Percentiles rank a stretch among this genome's conserved stretches.
phyloP scores from a whole-genome alignment of 2,329 filamentous ascomycete genomes.

The Phoma sp. region DNA sequence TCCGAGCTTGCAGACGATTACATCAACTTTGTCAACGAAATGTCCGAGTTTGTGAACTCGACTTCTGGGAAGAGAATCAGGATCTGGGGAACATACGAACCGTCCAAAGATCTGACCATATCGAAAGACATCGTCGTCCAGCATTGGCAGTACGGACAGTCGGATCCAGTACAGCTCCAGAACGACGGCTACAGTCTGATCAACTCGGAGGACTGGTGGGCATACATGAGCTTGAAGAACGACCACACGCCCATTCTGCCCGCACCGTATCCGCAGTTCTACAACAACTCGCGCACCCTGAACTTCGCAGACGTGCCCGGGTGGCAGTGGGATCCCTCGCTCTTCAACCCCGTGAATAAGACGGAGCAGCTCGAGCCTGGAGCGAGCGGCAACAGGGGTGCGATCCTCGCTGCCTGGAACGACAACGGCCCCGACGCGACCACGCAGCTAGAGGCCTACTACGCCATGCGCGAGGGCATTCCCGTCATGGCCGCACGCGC shows the following conservation, averaged over 20 bases:
- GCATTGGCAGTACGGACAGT: constrained; percentile 59
- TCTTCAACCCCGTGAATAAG: constrained; percentile 54
- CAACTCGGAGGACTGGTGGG: constrained; percentile 61
- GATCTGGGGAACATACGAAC: constrained; percentile 54
- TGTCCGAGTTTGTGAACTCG: constrained; percentile 40
- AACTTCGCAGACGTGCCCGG: constrained; percentile 52
- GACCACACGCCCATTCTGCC: constrained; percentile 57
- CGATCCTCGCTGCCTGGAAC: constrained; percentile 55
- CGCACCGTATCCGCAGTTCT: constrained; percentile 56
- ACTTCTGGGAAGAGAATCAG: constrained; percentile 42
- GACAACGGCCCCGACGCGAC: constrained; percentile 58
- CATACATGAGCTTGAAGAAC: constrained; percentile 63
- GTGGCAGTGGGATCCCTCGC: constrained; percentile 56
- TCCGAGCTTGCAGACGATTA: constrained; percentile 44
- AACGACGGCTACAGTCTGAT: constrained; percentile 49
- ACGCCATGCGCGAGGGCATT: constrained; percentile 55
- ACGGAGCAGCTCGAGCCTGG: constrained; percentile 47
- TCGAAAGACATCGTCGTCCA: constrained; percentile 52
- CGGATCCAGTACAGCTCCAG: constrained; percentile 53
- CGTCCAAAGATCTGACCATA: constrained; percentile 49
- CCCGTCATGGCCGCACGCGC: constrained; percentile 52
- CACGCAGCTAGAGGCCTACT: constrained; percentile 57
- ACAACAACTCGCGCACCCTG: constrained; percentile 53
- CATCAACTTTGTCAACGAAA: constrained; percentile 48
- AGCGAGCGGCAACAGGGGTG: constrained; percentile 43